Conservation (phyloP, 305 asterid species). For the Fraxinus sp. region DNA sequence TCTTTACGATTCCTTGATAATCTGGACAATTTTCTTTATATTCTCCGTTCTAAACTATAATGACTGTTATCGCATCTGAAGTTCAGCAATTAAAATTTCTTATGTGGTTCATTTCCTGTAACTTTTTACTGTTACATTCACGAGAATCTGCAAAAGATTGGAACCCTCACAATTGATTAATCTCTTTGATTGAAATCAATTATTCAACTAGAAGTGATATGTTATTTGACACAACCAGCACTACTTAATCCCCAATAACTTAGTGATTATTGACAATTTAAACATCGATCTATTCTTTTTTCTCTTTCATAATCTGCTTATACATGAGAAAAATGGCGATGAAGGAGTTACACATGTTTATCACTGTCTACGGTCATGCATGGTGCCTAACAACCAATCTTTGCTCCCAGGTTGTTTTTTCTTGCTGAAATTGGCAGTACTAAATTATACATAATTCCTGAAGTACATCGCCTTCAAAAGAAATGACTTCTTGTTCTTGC, state of each 20-base stretch:
- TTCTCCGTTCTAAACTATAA: not conserved
- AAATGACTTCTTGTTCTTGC: not conserved
- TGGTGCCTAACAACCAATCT: not conserved
- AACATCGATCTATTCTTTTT: not conserved
- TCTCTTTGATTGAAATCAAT: not conserved
- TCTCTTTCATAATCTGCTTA: not conserved
- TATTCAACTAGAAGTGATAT: not conserved
- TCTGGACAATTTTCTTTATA: not conserved
- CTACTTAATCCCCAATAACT: not conserved
- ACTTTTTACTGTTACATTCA: not conserved
- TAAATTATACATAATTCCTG: not conserved
- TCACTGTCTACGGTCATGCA: not conserved
- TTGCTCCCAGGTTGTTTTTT: not conserved
- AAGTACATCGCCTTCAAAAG: not conserved
- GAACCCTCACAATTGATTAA: not conserved
- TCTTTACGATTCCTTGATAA: not conserved
- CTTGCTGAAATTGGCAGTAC: not conserved
- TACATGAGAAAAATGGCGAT: not conserved
- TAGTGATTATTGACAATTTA: not conserved
- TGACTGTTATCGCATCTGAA: constrained; percentile 4
- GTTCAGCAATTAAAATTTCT: not conserved
- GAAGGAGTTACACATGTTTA: not conserved
- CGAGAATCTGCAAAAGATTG: not conserved
- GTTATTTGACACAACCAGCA: not conserved
- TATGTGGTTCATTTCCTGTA: not conserved